Evolutionary conservation across 495 filamentous ascomycete species (phyloP).

Genomic region (Annulohypoxylon nitens): DNA sequence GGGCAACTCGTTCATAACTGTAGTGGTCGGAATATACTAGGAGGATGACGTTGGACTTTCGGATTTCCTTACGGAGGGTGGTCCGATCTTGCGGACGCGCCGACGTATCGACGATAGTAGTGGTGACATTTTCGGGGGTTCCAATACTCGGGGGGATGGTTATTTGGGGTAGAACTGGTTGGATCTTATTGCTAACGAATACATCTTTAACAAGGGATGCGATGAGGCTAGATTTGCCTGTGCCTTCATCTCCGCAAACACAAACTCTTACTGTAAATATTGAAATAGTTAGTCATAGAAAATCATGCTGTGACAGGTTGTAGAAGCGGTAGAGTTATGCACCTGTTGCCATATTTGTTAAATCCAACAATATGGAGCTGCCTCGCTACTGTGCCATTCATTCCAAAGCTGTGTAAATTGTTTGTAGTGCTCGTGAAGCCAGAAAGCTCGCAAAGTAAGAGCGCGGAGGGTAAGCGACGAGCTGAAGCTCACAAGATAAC

Average conservation of each 20-base stretch:
- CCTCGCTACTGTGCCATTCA: slow-evolving; percentile 41
- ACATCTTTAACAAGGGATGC: slow-evolving; percentile 91
- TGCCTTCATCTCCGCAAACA: slow-evolving; percentile 93
- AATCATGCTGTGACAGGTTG: slow-evolving; percentile 1
- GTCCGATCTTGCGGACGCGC: slow-evolving; percentile 92
- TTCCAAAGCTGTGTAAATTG: slow-evolving; percentile 8
- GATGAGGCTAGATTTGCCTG: slow-evolving; percentile 78
- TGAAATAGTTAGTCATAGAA: slow-evolving; percentile 28
- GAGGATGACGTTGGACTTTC: slow-evolving; percentile 96
- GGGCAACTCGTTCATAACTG: slow-evolving; percentile 95
- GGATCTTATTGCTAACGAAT: slow-evolving; percentile 93
- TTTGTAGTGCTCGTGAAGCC: background rate
- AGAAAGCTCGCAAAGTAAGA: background rate
- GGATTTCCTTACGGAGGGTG: slow-evolving; percentile 89
- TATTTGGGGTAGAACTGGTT: slow-evolving; percentile 91
- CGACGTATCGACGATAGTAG: slow-evolving; percentile 96
- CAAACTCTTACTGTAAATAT: slow-evolving; percentile 81
- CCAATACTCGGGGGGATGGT: slow-evolving; percentile 90
- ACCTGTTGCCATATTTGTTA: slow-evolving; percentile 50
- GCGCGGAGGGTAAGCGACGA: slow-evolving; percentile 1
- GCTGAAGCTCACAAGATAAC: slow-evolving; percentile 3
- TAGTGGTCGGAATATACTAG: slow-evolving; percentile 98
- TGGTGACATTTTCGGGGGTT: slow-evolving; percentile 94
- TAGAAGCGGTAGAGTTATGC: slow-evolving; percentile 14
- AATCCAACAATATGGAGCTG: slow-evolving; percentile 20